Conservation (phyloP, 2,329 filamentous ascomycete species). For the Tolypocladium pustulatum region DNA sequence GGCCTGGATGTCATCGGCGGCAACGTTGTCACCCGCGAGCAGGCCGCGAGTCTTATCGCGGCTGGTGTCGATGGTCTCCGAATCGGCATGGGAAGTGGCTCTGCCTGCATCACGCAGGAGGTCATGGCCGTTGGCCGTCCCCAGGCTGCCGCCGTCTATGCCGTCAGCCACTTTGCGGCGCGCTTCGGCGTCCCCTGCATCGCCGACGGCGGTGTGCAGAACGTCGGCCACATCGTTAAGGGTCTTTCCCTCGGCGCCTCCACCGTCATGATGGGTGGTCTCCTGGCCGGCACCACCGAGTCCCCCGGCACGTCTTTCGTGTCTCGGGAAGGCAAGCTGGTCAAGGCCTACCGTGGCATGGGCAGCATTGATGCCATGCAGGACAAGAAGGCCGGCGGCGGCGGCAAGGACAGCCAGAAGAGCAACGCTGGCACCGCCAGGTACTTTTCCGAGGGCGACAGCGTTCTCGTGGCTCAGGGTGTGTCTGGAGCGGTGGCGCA, state of each 20-base stretch:
- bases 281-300: conserved; percentile 93
- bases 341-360: conserved; percentile 99
- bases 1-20: conserved; percentile 89
- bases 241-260: conserved; percentile 88
- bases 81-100: conserved; percentile 98
- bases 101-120: conserved; percentile 97
- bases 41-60: conserved; percentile 84
- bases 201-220: conserved; percentile 95
- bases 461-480: conserved; percentile 90
- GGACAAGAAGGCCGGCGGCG: conserved; percentile 85
- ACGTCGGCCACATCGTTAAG: conserved; percentile 98
- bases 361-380: conserved; percentile 99
- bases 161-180: conserved; percentile 79
- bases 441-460: conserved; percentile 96
- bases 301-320: conserved; percentile 96
- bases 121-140: conserved; percentile 98
- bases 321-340: conserved; percentile 90
- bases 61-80: conserved; percentile 93
- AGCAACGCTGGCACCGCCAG: conserved; percentile 92
- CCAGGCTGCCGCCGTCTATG: conserved; percentile 87
- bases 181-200: conserved; percentile 96
- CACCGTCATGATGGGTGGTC: conserved; percentile 98
- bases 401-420: conserved; percentile 61
- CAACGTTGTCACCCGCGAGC: conserved; percentile 96
- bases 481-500: conserved; percentile 80